Base-by-base conservation (phyloP, 768 basidiomycete genomes). In the Rickenella mellea region DNA sequence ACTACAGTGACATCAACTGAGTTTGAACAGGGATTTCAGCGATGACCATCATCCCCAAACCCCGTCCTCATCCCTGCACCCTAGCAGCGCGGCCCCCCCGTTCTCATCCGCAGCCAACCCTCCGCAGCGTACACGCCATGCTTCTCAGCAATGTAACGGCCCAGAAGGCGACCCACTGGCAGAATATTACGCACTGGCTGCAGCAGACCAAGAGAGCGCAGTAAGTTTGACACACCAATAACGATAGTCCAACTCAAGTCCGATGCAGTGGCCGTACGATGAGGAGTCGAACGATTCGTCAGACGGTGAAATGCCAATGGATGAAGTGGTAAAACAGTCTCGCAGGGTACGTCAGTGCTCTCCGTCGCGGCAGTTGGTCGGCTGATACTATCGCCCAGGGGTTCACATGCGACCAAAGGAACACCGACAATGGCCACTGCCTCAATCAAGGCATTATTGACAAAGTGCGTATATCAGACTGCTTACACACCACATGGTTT, bases 381-480 rank as follows among this genome's bases (percentile, higher is more conserved):
- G 12, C 15, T 36, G 3, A 36, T 36, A 19, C 12, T 36, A 3
- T 40, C 7, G 21, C 15, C 5, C 40, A 85, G 80, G 76, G 75
- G n/a, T 88, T 75, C 60, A 62, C 74, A 11, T 83, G 81, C 53
- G 83, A 88, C 48, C 60, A 61, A 12, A 73, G 70, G 49, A 63
- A 64, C 21, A 52, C 45, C 1, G 58, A 54, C 33, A 50, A 46
- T 11, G 51, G 41, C 1, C 53, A 54, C 4, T 78, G 75, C 44
- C 65, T 66, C 3, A 90, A 90, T 53, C 80, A 87, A 55, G 74
- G 80, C 50, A 71, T 90, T 36, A 69, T 86, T 25, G 78, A 81
- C 52, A 85, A 84, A 69, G 85, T 77, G 48, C 20, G 54, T 11
- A 8, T 19, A 17, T 11, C 37, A 14, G 29, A 24, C 10, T n/a